phyloP scores from a whole-genome alignment of 805 yeast genomes.

The Yamadazyma akitaensis region DNA sequence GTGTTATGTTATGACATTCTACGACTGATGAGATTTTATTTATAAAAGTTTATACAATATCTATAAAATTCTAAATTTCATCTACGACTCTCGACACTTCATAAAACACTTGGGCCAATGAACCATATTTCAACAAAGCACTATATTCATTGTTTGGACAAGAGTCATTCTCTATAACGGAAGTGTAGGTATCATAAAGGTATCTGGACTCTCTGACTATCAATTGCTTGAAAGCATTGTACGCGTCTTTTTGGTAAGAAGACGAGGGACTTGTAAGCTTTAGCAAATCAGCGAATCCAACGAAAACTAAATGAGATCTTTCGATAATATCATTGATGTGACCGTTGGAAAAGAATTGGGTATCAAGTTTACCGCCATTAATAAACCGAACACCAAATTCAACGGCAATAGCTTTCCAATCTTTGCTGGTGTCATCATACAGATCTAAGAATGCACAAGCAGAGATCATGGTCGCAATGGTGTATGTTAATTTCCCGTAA shows the following conservation, averaged over 20 bases:
- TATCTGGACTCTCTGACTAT: conserved; percentile 20
- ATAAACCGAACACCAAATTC: conserved; percentile 18
- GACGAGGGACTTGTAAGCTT: conserved; percentile 14
- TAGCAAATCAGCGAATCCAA: conserved; percentile 25
- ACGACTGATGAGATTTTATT: conserved; percentile 10
- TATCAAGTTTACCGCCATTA: conserved; percentile 16
- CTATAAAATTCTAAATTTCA: conserved; percentile 11
- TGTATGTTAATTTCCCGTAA: conserved; percentile 27
- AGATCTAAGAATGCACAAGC: conserved; percentile 20
- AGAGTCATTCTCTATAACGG: conserved; percentile 4
- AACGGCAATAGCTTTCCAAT: conserved; percentile 22
- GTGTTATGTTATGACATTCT: conserved; percentile 15
- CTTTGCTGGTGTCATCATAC: conserved; percentile 10
- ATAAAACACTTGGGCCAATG: conserved; percentile 21
- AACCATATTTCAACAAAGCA: conserved; percentile 19
- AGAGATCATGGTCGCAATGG: conserved; percentile 26
- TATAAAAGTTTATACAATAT: background rate
- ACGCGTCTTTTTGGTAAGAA: conserved; percentile 17
- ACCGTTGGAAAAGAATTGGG: conserved; percentile 17
- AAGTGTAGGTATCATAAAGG: conserved; percentile 13
- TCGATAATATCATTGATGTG: conserved; percentile 25
- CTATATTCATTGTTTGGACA: conserved; percentile 12
- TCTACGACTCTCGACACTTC: conserved; percentile 16
- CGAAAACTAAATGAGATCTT: conserved; percentile 23
- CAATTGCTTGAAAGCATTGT: conserved; percentile 16